Evolutionary conservation across 2,329 filamentous ascomycete species (phyloP), one percentile per base, ranked within the genome.

Genomic region (Penicillium oxalicum): DNA sequence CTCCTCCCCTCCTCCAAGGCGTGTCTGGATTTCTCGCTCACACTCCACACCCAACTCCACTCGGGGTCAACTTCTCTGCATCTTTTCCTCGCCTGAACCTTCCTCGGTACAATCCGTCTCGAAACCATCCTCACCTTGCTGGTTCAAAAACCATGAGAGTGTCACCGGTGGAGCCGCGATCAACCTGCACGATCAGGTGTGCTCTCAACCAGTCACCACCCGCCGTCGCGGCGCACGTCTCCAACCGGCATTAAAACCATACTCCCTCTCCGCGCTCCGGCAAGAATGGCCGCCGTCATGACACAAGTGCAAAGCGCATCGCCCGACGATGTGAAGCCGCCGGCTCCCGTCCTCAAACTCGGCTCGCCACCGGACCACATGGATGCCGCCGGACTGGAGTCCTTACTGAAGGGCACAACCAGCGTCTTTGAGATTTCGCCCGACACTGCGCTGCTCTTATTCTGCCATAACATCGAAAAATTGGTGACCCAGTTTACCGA

Each of bases 371-470:
- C 34, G 27, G 35, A 40, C 34, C 41, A 53, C 18, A 27, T n/a
- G 35, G 33, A 47, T 26, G 34, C 46, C 24, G n/a, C 24, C 28
- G 39, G 27, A 41, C 27, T 36, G 41, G 13, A 46, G 35, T 40
- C 41, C 42, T 45, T 35, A 4, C 33, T 35, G 3, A 41, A 50
- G 28, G 43, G 32, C 6, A 45, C 50, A 13, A 45, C 50, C 11
- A 52, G 57, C 35, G 56, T 95, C 53, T 87, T 87, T 70, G 80
- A 80, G 44, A 77, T 96, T 51, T 74, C 82, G 1, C 82, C 89
- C 3, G 76, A 84, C 44, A 83, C 83, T 2, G 91, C 91, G 4
- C 78, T 97, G 62, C 87, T 85, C 62, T 74, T 95, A 54, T 78
- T 97, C n/a, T 84, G 84, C 57, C 77, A 81, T 35, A 81, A 81